Evolutionary conservation across 495 filamentous ascomycete genomes (phyloP).

Genomic region (Immersiella caudata): DNA sequence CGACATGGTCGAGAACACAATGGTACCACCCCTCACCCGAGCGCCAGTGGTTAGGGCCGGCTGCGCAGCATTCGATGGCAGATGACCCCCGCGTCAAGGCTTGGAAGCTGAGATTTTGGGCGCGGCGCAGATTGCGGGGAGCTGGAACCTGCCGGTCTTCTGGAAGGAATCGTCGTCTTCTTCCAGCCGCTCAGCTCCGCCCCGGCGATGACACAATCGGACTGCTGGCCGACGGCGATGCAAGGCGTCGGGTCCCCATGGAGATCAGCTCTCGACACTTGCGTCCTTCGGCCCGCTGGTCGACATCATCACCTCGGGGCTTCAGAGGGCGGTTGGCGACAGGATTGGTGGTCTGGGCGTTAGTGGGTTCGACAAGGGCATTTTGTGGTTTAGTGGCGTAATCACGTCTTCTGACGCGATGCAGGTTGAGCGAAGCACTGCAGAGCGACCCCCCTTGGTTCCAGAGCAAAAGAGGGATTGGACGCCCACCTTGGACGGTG

Average conservation of each 20-base stretch:
- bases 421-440: slow-evolving; percentile 17
- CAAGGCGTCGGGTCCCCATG: background rate
- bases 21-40: background rate
- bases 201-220: background rate
- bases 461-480: slow-evolving; percentile 1
- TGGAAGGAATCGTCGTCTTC: background rate
- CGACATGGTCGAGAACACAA: background rate
- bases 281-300: background rate
- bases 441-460: background rate
- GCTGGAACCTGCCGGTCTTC: slow-evolving; percentile 3
- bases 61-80: background rate
- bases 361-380: slow-evolving; percentile 23
- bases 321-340: background rate
- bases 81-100: slow-evolving; percentile 3
- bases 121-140: background rate
- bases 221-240: background rate
- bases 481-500: slow-evolving; percentile 12
- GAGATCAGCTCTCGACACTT: background rate
- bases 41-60: background rate
- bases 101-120: background rate
- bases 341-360: slow-evolving; percentile 18
- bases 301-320: background rate
- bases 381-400: slow-evolving; percentile 26
- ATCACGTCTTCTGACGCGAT: slow-evolving; percentile 34
- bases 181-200: background rate